phyloP scores from a whole-genome alignment of 2,329 filamentous ascomycete genomes.

The Ophiostoma tasmaniense region DNA sequence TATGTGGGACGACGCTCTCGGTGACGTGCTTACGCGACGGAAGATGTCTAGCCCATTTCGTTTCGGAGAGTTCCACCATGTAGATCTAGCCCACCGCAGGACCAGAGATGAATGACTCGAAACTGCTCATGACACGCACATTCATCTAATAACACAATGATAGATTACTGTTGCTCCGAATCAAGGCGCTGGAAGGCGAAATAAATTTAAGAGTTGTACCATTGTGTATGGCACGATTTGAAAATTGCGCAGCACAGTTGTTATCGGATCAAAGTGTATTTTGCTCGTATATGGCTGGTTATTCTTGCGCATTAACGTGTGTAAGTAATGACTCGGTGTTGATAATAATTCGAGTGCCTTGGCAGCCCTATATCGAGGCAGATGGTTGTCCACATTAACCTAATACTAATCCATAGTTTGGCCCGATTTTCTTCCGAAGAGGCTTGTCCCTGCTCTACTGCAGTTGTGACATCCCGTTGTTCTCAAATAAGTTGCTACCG shows the following conservation, averaged over 20 bases:
- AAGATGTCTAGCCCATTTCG: not conserved
- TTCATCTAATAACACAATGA: not conserved
- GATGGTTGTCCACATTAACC: not conserved
- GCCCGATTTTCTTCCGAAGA: not conserved
- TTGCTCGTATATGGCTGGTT: not conserved
- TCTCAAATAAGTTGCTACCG: not conserved
- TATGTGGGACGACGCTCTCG: not conserved
- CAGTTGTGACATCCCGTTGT: not conserved
- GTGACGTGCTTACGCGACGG: not conserved
- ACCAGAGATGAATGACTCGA: not conserved
- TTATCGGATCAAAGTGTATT: not conserved
- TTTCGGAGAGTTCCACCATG: not conserved
- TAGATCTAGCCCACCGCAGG: constrained; percentile 2
- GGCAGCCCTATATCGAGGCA: not conserved
- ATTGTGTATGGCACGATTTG: not conserved
- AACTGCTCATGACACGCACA: not conserved
- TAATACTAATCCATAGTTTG: not conserved
- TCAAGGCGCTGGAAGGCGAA: not conserved
- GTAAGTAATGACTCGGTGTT: not conserved
- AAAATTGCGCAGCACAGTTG: not conserved
- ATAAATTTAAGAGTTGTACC: not conserved
- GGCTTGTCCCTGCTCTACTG: not conserved
- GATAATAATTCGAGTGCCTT: not conserved
- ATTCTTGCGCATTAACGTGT: not conserved
- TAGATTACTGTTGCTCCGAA: not conserved